Evolutionary conservation across 164 flowering plant genomes (phyloP), one percentile per base, ranked within the genome.

Genomic region (Platanus orientalis): DNA sequence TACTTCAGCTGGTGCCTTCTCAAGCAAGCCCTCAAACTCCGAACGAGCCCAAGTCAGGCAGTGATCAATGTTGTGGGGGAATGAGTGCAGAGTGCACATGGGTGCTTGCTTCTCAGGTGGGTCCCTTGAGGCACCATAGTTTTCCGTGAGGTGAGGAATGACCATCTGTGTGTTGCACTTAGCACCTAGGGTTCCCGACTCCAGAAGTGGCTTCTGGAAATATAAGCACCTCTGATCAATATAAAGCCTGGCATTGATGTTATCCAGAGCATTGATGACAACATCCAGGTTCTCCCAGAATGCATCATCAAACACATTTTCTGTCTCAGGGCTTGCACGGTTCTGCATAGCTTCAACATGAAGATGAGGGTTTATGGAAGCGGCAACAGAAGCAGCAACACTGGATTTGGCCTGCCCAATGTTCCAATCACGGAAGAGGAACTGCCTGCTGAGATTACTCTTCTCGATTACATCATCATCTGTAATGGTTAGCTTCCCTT

Each of bases 1-100:
- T 19, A 84, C 97, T 74, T 88, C 97, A 58, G 91, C 77, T n/a
- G 97, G 97, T 57, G 95, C 88, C 75, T 90, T 90, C 82, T 88
- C 97, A 45, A 90, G 86, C 79, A 88, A 74, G 25, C 97, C 95
- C 77, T 90, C 97, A 71, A 90, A 90, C 71, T 88, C 97, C 7
- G 95, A 90, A 26, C 95, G 82, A 52, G 97, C 97, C 97, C 97
- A 90, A n/a, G 95, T 90, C 66, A 90, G 73, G 73, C 97, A 90
- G 66, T 90, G 95, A 68, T 90, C 97, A 66, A 88, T 90, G 69
- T 90, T 90, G 76, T 90, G 97, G 0, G 97, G 97, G 65, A 90
- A 90, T 9, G 97, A 90, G 63, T 90, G 95, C 44, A 90, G 88
- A 3, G 97, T 90, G 73, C 97, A 90, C 97, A 90, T 90, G 12